A percentile compares a stretch with the other conserved stretches of the same genome.
Evolutionary conservation across 208 protist genomes (phyloP).

Genomic region (Leishmania tropica): DNA sequence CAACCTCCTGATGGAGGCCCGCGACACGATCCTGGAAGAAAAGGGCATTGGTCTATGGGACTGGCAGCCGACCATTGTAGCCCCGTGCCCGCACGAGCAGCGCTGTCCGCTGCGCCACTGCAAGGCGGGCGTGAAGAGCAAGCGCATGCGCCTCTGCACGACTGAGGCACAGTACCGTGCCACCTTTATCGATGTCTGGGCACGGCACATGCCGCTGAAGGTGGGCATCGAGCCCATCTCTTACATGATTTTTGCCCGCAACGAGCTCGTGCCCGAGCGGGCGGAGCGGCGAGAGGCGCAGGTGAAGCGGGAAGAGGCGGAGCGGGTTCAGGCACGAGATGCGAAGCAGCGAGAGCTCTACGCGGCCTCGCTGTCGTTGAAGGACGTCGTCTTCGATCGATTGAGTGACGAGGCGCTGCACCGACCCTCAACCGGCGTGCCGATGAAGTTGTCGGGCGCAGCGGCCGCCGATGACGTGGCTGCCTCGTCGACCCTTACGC

Average conservation of each 20-base stretch:
- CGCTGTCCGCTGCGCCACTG: conserved; percentile 85
- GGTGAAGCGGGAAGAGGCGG: conserved; percentile 39
- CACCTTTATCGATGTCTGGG: conserved; percentile 90
- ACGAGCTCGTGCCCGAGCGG: conserved; percentile 85
- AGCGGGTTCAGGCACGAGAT: conserved; percentile 44
- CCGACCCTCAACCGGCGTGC: conserved; percentile 67
- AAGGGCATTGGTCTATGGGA: conserved; percentile 88
- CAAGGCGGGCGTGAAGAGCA: conserved; percentile 83
- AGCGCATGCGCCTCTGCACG: conserved; percentile 86
- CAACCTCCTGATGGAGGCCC: conserved; percentile 89
- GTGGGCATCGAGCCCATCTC: conserved; percentile 85
- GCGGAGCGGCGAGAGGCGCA: conserved; percentile 58
- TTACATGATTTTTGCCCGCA: conserved; percentile 86
- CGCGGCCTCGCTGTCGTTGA: conserved; percentile 65
- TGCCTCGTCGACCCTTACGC: neutral
- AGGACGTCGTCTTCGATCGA: conserved; percentile 88
- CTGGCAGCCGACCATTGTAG: conserved; percentile 89
- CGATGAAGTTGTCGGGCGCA: conserved; percentile 40
- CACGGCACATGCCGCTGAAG: conserved; percentile 75
- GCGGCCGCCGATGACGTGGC: neutral
- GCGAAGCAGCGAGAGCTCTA: conserved; percentile 65
- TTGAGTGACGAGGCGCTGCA: conserved; percentile 85
- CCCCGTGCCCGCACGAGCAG: conserved; percentile 82
- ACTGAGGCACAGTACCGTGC: conserved; percentile 84
- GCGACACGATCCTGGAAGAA: conserved; percentile 83